Evolutionary conservation across 164 flowering plant genomes (phyloP).

Genomic region (Vitis cinerea): DNA sequence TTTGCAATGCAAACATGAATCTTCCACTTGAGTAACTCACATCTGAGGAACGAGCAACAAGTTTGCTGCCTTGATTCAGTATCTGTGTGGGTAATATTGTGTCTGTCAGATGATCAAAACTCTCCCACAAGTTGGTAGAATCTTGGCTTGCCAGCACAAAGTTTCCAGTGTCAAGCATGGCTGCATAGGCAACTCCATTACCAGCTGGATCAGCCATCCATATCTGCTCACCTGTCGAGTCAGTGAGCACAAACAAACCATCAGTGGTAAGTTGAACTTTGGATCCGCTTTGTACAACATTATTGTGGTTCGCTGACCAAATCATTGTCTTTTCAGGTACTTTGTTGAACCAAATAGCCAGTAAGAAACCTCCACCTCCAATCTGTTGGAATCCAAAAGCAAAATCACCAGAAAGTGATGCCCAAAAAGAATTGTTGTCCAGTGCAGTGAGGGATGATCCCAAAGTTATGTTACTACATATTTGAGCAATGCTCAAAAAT

Average conservation of each 20-base stretch:
- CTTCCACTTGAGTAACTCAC: constrained; percentile 13
- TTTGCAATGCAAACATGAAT: background rate
- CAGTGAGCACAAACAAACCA: background rate
- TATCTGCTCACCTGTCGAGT: background rate
- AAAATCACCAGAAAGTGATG: background rate
- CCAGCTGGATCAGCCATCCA: background rate
- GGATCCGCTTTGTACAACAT: background rate
- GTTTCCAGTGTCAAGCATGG: constrained; percentile 1
- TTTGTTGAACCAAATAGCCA: background rate
- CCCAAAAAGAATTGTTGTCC: constrained; percentile 1
- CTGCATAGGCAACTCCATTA: constrained; percentile 5
- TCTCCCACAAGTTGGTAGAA: constrained; percentile 9
- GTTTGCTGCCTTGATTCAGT: background rate
- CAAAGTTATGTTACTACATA: background rate
- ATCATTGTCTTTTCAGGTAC: background rate
- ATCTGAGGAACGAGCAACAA: constrained; percentile 2
- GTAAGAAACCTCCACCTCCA: background rate
- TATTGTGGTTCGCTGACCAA: background rate
- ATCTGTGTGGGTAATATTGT: background rate
- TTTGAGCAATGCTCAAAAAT: background rate
- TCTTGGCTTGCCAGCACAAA: constrained; percentile 1
- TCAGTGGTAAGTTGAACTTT: background rate
- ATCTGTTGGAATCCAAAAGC: constrained; percentile 2
- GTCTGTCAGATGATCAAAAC: constrained; percentile 11
- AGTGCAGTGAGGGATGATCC: background rate